Evolutionary conservation across 1,139 yeast species (phyloP).

Genomic region (Taphrina confusa): DNA sequence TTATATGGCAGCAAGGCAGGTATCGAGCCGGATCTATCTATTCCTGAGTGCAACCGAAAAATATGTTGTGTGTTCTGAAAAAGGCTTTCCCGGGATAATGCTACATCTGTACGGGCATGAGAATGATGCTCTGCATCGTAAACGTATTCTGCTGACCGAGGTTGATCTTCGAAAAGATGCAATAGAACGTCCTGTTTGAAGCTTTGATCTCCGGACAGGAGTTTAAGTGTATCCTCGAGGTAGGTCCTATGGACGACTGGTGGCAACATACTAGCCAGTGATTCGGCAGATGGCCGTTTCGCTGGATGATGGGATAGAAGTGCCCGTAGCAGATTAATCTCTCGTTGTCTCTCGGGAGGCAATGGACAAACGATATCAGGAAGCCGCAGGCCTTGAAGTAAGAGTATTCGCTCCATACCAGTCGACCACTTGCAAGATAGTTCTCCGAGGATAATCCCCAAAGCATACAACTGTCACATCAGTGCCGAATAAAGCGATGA

Average conservation of each 20-base stretch:
- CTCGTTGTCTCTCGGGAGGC: slow-evolving; percentile 42
- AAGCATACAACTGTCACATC: slow-evolving; percentile 55
- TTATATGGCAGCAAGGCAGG: slow-evolving; percentile 72
- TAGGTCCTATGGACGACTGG: slow-evolving; percentile 67
- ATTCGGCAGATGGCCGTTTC: slow-evolving; percentile 75
- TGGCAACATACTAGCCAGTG: slow-evolving; percentile 72
- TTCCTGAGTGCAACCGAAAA: slow-evolving; percentile 81
- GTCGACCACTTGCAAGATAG: slow-evolving; percentile 83
- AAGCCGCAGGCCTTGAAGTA: slow-evolving; percentile 62
- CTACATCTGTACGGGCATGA: slow-evolving; percentile 80
- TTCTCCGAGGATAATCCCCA: slow-evolving; percentile 92
- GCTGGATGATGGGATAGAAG: slow-evolving; percentile 71
- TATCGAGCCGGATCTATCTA: slow-evolving; percentile 60
- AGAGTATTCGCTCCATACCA: slow-evolving; percentile 86
- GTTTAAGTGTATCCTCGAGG: neutral
- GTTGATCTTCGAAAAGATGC: slow-evolving; percentile 69
- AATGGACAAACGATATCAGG: slow-evolving; percentile 69
- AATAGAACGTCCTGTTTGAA: slow-evolving; percentile 85
- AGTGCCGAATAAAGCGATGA: neutral
- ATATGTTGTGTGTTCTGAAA: slow-evolving; percentile 57
- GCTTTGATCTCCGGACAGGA: slow-evolving; percentile 73
- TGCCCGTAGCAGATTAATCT: slow-evolving; percentile 60
- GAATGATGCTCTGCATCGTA: slow-evolving; percentile 76
- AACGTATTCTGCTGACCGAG: slow-evolving; percentile 87
- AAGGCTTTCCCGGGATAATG: slow-evolving; percentile 44